Evolutionary conservation across 257 asterid genomes (phyloP), one percentile per base, ranked within the genome.

Genomic region (Penstemon newberryi): DNA sequence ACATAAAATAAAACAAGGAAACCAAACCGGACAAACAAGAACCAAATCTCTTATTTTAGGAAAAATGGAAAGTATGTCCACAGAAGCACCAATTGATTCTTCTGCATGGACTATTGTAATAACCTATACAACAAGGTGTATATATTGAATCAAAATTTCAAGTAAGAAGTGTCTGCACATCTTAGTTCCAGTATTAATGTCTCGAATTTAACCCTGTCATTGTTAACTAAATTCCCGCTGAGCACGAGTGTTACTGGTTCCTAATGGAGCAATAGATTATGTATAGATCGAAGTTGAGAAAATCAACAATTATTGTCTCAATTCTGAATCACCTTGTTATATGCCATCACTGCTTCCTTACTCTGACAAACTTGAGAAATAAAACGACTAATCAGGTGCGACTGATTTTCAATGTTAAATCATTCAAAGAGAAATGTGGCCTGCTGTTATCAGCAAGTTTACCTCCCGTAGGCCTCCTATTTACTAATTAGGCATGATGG

Each of bases 331-430:
- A 43, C 59, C 43, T 55, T 36, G 56, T n/a, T 2, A 40, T 38
- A 69, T 19, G 12, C 11, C 60, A 60, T 56, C 36, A 12, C 75
- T 10, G 41, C 8, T 37, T 52, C 56, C 49, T 61, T 12, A 7
- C 56, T 25, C 8, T 4, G 9, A 59, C 52, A 49, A 60, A 19
- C 49, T 44, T 13, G 10, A 5, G 8, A 52, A 52, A 15, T 39
- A 15, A 15, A 54, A 6, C 0, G 53, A 46, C 7, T 46, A 8
- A 42, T 13, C 64, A 55, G 10, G 19, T 47, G 0, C 7, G 4
- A 8, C 7, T 45, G 43, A 46, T 12, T 63, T 63, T 63, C 40
- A 15, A 49, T 15, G 4, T 19, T 61, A 15, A 8, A 25, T 43
- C 43, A 46, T 46, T 42, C 25, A 45, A 54, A 58, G 50, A n/a